A percentile compares a stretch with the other conserved stretches of the same genome.
Conservation (phyloP, 1,284 basidiomycete species). For the Gymnopus androsaceus region DNA sequence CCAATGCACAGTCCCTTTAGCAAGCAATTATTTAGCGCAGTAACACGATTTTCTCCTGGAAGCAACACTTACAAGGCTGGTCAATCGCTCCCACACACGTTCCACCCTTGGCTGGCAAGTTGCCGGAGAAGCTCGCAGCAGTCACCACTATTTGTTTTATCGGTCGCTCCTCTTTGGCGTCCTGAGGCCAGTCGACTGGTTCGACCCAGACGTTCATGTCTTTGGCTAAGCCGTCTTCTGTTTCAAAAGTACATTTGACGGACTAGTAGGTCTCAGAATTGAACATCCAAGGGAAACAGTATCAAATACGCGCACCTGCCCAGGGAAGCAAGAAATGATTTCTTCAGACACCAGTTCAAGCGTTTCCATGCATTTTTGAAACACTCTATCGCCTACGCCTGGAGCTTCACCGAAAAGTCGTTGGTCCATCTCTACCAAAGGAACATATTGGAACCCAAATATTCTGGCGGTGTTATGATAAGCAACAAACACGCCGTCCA, state of each 20-base stretch:
- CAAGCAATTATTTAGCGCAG: not conserved
- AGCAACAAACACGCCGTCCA: constrained; percentile 96
- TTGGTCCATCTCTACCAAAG: constrained; percentile 86
- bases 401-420: constrained; percentile 67
- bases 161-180: constrained; percentile 32
- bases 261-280: constrained; percentile 37
- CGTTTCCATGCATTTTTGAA: constrained; percentile 73
- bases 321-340: constrained; percentile 65
- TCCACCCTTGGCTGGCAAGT: constrained; percentile 32
- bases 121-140: constrained; percentile 35
- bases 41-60: constrained; percentile 1
- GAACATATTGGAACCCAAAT: constrained; percentile 95
- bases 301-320: constrained; percentile 48
- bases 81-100: constrained; percentile 35
- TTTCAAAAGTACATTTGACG: constrained; percentile 63
- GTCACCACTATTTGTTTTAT: constrained; percentile 41
- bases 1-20: constrained; percentile 60
- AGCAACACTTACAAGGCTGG: constrained; percentile 41
- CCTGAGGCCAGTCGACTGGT: constrained; percentile 48
- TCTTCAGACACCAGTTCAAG: constrained; percentile 74
- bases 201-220: constrained; percentile 68
- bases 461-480: constrained; percentile 91
- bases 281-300: constrained; percentile 1
- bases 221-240: constrained; percentile 36
- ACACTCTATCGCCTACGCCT: constrained; percentile 72